These are phyloP conservation scores for Leccinum subgranulosum DNA, from an alignment of 768 basidiomycete genomes.

Conservation along the genomic window DNA sequence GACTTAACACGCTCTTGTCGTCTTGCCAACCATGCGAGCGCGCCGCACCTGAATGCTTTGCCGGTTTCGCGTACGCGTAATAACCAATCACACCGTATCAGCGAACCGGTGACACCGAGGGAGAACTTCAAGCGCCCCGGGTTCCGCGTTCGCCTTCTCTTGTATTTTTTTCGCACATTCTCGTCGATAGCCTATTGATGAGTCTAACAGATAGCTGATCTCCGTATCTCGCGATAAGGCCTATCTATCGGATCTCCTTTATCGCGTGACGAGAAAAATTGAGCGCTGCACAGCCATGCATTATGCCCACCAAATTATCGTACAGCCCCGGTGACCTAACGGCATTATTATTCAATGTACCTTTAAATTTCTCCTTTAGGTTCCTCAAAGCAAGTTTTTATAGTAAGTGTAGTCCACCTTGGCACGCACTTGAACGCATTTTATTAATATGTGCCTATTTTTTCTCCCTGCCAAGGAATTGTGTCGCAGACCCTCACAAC, in stretches of 20 bases:
- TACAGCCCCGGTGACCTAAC: neutral
- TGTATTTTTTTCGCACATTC: neutral
- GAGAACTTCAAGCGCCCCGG: neutral
- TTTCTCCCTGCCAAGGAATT: neutral
- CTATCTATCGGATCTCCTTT: neutral
- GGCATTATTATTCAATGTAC: neutral
- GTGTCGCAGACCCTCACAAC: neutral
- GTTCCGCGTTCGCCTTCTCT: neutral
- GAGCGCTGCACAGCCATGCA: neutral
- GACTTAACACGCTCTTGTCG: neutral
- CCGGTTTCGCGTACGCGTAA: conserved; percentile 3
- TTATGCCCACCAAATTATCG: neutral
- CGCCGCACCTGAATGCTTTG: neutral
- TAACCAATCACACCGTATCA: neutral
- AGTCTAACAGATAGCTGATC: neutral
- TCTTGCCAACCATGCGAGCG: neutral
- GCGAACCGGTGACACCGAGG: neutral
- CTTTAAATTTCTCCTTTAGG: neutral
- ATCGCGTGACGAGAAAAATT: conserved; percentile 10
- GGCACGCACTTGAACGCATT: neutral
- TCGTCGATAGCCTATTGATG: neutral
- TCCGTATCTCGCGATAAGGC: neutral
- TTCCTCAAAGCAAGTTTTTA: neutral
- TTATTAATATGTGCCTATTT: neutral
- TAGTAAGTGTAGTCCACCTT: neutral